Evolutionary conservation across 2,329 filamentous ascomycete species (phyloP).

Genomic region (Balansia obtecta): DNA sequence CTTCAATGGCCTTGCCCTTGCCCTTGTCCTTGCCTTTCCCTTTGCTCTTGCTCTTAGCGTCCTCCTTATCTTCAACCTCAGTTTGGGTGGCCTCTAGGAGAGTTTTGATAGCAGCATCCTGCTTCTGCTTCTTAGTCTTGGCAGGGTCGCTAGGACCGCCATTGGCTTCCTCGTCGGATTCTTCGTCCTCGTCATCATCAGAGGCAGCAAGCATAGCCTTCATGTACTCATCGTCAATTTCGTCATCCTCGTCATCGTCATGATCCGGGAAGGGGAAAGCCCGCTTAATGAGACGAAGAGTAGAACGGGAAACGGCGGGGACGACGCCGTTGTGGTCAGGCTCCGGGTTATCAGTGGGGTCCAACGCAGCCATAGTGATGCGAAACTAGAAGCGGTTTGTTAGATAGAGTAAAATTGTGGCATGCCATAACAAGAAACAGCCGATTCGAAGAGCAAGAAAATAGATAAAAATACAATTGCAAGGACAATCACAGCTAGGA

Average conservation of each 20-base stretch:
- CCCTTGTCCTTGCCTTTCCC: slow-evolving; percentile 59
- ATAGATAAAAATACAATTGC: background rate
- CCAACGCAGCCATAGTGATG: slow-evolving; percentile 96
- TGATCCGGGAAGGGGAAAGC: slow-evolving; percentile 42
- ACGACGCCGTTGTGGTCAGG: slow-evolving; percentile 49
- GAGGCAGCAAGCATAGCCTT: slow-evolving; percentile 38
- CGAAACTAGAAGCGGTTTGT: slow-evolving; percentile 55
- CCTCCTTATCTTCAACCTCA: slow-evolving; percentile 61
- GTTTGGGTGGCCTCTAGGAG: slow-evolving; percentile 56
- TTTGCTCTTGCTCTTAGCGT: slow-evolving; percentile 48
- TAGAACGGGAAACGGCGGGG: slow-evolving; percentile 59
- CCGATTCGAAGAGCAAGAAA: background rate
- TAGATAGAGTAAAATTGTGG: slow-evolving; percentile 17
- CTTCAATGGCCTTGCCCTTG: slow-evolving; percentile 53
- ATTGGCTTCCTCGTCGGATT: slow-evolving; percentile 58
- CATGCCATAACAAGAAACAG: background rate
- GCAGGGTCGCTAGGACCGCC: slow-evolving; percentile 83
- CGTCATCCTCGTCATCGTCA: slow-evolving; percentile 41
- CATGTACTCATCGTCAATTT: slow-evolving; percentile 56
- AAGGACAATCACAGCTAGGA: background rate
- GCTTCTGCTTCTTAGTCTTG: slow-evolving; percentile 79
- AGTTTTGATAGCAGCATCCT: slow-evolving; percentile 65
- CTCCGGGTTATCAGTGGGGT: slow-evolving; percentile 68
- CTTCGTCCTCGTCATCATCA: slow-evolving; percentile 40
- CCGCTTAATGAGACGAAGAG: slow-evolving; percentile 79